A percentile compares a stretch with the other conserved stretches of the same genome.
phyloP scores from a whole-genome alignment of 768 basidiomycete genomes.

The Ephemerocybe angulata region DNA sequence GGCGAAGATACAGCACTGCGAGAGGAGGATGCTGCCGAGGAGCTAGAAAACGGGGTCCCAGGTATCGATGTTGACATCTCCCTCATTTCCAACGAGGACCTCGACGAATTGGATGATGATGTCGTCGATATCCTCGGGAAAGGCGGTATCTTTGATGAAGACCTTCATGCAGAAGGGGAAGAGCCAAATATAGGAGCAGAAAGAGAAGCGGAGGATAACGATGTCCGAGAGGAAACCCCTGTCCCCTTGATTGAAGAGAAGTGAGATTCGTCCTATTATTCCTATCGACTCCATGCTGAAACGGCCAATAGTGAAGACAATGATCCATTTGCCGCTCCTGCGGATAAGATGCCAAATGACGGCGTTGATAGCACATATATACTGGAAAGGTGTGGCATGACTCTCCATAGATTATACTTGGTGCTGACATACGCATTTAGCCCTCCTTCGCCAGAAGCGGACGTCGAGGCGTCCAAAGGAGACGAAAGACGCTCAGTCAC shows the following conservation, averaged over 20 bases:
- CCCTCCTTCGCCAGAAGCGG: not conserved
- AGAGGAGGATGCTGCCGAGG: conserved; percentile 10
- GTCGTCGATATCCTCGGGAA: conserved; percentile 7
- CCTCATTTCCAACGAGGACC: conserved; percentile 39
- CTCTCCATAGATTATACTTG: not conserved
- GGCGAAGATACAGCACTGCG: too few relatives aligned
- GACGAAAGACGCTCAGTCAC: not conserved
- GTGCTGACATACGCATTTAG: not conserved
- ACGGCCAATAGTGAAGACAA: not conserved
- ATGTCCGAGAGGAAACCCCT: conserved; percentile 6
- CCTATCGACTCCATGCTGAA: not conserved
- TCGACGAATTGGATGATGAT: conserved; percentile 14
- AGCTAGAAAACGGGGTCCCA: conserved; percentile 14
- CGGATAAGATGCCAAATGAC: not conserved
- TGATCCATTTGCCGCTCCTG: not conserved
- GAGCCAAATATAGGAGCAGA: conserved; percentile 17
- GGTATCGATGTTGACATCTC: conserved; percentile 49
- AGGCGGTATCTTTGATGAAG: conserved; percentile 28
- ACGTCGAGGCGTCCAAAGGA: not conserved
- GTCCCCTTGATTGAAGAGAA: not conserved
- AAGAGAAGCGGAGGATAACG: conserved; percentile 13
- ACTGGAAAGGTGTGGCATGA: not conserved
- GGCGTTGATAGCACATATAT: not conserved
- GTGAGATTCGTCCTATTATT: not conserved
- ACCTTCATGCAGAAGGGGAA: conserved; percentile 26